Base-by-base conservation (phyloP, 2,329 filamentous ascomycete genomes). In the Triangularia verruculosa region DNA sequence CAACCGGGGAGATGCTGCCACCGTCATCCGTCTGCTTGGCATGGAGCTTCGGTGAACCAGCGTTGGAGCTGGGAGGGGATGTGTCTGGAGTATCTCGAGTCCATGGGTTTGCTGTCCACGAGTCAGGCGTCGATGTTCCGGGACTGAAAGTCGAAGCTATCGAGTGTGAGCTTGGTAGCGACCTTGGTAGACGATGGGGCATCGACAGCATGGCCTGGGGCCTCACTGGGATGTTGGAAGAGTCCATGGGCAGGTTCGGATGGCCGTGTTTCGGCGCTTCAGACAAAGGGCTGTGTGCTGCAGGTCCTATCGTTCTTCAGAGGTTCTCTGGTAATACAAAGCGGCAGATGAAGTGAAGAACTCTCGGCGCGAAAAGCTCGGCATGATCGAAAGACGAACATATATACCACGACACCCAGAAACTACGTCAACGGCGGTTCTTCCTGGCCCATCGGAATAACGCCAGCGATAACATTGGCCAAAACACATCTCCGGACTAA, bases 11-110 rank as follows among this genome's bases (percentile, higher is more conserved):
- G n/a, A 57, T 22, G 7, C 39, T 59, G 25, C 30, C 57, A 39
- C 64, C 61, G 11, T 66, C 61, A 4, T 28, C 12, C 11, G 61
- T 32, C n/a, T 24, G 27, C n/a, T 62, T 63, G 5, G 61, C 39
- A 62, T 70, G 70, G 54, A 67, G 68, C 20, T 70, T 68, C 0
- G 71, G 71, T 7, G 71, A 72, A 25, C 67, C 68, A 34, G 66
- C 57, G 6, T 67, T 61, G 4, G 70, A 71, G 28, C 69, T 71
- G 27, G 70, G 66, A 27, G 70, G 70, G 0, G 71, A 70, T 0
- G 71, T 71, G 43, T 66, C 62, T 15, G 71, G 66, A 6, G 68
- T 70, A 11, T 54, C 65, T 52, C 61, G 61, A 24, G 52, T 24
- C 69, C 69, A 70, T 5, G 60, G 62, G 47, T 60, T 68, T 9